These are phyloP conservation scores for Suzukiozyma palmioleophila DNA, from an alignment of 1,139 yeast species.

Conservation along the genomic window DNA sequence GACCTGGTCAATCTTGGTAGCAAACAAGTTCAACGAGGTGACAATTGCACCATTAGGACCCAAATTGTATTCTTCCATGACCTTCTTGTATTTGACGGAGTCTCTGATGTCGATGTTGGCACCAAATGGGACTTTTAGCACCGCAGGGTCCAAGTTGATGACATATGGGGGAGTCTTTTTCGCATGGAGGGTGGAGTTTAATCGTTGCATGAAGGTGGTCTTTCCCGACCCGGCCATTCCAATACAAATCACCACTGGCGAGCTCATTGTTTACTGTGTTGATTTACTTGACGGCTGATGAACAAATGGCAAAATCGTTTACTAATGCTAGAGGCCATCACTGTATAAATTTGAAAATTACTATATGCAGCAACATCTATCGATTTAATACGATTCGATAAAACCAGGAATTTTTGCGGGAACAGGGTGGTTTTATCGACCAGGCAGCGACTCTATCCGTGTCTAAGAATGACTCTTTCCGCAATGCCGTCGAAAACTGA, in stretches of 20 bases:
- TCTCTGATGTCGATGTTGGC: conserved; percentile 96
- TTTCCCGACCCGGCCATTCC: conserved; percentile 99
- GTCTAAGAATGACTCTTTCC: conserved; percentile 39
- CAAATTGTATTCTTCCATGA: conserved; percentile 85
- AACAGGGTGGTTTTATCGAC: no score
- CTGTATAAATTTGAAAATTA: background rate
- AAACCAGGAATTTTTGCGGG: no score
- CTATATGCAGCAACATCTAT: background rate
- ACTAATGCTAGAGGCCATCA: background rate
- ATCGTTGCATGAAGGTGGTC: conserved; percentile 94
- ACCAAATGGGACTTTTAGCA: conserved; percentile 83
- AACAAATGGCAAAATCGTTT: background rate
- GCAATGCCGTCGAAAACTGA: conserved; percentile 59
- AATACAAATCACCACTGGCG: conserved; percentile 73
- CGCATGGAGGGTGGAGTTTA: conserved; percentile 82
- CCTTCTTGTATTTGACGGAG: conserved; percentile 91
- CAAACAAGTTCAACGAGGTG: conserved; percentile 83
- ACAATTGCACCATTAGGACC: conserved; percentile 99
- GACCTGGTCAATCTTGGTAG: conserved; percentile 96
- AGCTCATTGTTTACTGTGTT: conserved; percentile 35
- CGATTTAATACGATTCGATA: no score
- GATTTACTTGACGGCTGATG: background rate
- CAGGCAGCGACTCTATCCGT: no score
- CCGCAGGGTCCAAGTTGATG: conserved; percentile 95
- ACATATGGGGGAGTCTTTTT: conserved; percentile 79